phyloP scores from a whole-genome alignment of 768 basidiomycete genomes.

The Tylopilus subfusipes region DNA sequence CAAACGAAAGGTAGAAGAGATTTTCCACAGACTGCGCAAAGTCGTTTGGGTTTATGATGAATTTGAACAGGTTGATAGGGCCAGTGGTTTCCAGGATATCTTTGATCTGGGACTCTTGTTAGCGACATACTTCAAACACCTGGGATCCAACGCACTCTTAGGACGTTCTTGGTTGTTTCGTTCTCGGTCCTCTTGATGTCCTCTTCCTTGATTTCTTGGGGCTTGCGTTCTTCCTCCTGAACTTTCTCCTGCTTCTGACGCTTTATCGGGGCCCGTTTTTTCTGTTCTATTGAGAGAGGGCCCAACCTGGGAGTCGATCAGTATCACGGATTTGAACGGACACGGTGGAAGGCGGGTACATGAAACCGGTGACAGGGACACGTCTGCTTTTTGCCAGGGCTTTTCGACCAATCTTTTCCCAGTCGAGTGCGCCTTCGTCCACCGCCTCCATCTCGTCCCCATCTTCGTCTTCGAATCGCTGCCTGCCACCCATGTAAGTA shows the following conservation, averaged over 20 bases:
- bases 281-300: slow-evolving; percentile 82
- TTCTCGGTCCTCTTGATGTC: slow-evolving; percentile 83
- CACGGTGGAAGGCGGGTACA: slow-evolving; percentile 49
- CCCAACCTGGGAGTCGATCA: slow-evolving; percentile 67
- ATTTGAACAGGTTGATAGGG: slow-evolving; percentile 74
- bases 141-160: slow-evolving; percentile 47
- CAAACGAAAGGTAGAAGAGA: slow-evolving; percentile 90
- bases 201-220: slow-evolving; percentile 78
- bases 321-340: not conserved
- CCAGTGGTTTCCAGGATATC: slow-evolving; percentile 50
- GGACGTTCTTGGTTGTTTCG: slow-evolving; percentile 86
- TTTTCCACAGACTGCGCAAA: slow-evolving; percentile 97
- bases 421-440: slow-evolving; percentile 58
- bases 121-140: not conserved
- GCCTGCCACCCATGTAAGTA: slow-evolving; percentile 71
- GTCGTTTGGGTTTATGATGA: slow-evolving; percentile 85
- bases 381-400: slow-evolving; percentile 78
- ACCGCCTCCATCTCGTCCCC: slow-evolving; percentile 53
- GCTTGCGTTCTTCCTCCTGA: slow-evolving; percentile 62
- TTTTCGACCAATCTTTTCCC: slow-evolving; percentile 83
- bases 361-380: slow-evolving; percentile 81
- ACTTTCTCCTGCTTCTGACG: slow-evolving; percentile 71
- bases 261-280: slow-evolving; percentile 59
- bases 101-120: slow-evolving; percentile 46
- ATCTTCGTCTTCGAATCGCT: slow-evolving; percentile 43